Conservation (phyloP, 2,329 filamentous ascomycete species). For the Aspergillus pseudonomiae region DNA sequence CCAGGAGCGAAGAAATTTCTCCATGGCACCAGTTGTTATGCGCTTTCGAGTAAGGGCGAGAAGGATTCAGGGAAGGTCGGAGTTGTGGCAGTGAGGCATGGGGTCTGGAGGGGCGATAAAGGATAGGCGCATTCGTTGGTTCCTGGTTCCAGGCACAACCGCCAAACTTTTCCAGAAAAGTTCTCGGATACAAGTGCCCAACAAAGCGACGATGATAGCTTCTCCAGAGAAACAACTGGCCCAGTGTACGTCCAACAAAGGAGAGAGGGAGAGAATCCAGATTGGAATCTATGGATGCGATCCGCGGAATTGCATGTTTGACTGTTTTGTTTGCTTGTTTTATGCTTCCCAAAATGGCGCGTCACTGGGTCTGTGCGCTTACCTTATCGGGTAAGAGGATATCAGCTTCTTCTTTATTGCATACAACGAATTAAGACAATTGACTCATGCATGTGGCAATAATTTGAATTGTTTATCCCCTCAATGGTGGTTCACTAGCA, state of each 20-base stretch:
- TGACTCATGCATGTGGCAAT: neutral
- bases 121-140: neutral
- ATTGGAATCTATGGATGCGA: constrained; percentile 51
- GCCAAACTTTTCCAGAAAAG: neutral
- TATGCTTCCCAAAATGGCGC: constrained; percentile 1
- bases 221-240: neutral
- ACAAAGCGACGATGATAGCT: neutral
- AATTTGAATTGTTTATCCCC: neutral
- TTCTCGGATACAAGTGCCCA: neutral
- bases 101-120: neutral
- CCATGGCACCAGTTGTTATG: constrained; percentile 61
- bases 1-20: constrained; percentile 91
- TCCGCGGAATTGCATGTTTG: constrained; percentile 17
- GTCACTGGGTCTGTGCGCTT: constrained; percentile 9
- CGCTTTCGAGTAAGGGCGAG: neutral
- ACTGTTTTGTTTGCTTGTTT: constrained; percentile 1
- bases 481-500: neutral
- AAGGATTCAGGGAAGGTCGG: constrained; percentile 1
- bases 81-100: constrained; percentile 1
- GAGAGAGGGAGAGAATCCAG: constrained; percentile 1
- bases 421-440: neutral
- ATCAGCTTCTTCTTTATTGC: neutral
- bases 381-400: constrained; percentile 1
- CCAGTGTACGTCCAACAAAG: neutral
- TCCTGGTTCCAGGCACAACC: neutral